Conservation (phyloP, 164 flowering plant genomes). For the Platanus orientalis region DNA sequence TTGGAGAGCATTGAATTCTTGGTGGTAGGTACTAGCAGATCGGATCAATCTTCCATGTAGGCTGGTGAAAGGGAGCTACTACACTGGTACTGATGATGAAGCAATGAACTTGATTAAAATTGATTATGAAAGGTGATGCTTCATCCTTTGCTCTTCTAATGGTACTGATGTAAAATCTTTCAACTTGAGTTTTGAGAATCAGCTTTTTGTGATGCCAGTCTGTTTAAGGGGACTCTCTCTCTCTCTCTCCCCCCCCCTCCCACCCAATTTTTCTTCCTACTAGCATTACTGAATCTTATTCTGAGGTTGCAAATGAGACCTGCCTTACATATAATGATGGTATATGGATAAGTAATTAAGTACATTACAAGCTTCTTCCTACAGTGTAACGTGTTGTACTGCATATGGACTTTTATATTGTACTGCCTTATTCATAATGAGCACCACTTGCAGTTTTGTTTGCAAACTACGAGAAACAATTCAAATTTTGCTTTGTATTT, state of each 20-base stretch:
- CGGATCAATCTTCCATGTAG: constrained; percentile 82
- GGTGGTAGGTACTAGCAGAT: constrained; percentile 87
- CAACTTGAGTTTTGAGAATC: not conserved
- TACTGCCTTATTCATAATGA: not conserved
- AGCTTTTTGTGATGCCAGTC: not conserved
- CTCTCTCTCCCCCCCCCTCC: not conserved
- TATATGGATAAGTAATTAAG: not conserved
- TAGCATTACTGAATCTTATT: no score
- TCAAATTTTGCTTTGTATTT: not conserved
- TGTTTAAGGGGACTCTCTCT: not conserved
- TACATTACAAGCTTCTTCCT: no score
- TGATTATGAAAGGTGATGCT: constrained; percentile 64
- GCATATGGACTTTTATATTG: no score
- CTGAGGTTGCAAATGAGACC: not conserved
- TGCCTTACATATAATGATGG: not conserved
- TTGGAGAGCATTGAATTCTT: constrained; percentile 7
- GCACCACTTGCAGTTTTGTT: not conserved
- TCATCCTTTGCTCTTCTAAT: not conserved
- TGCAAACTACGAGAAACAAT: not conserved
- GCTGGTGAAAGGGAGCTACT: constrained; percentile 95
- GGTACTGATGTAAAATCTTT: not conserved
- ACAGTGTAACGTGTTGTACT: no score
- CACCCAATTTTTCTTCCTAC: not conserved
- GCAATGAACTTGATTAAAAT: constrained; percentile 84
- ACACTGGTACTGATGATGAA: constrained; percentile 96